These are phyloP conservation scores for Chlorella sp. DNA, from an alignment of 139 green algal species.

Conservation along the genomic window DNA sequence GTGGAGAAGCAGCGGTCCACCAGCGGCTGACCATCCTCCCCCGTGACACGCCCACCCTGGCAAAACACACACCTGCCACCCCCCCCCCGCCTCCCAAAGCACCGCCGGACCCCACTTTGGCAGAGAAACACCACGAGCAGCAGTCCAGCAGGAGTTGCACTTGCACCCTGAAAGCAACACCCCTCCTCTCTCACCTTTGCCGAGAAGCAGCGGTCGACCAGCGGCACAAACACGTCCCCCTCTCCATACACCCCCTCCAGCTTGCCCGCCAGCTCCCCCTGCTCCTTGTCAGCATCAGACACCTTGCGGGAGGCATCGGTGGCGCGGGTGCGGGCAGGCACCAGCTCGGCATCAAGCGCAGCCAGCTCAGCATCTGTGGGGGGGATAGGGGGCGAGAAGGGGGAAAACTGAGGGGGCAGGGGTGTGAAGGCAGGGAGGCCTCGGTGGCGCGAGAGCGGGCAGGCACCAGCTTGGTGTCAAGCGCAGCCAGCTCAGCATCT, in stretches of 20 bases:
- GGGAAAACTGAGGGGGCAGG: neutral
- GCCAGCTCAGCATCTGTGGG: conserved; percentile 3
- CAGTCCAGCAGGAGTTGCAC: too few relatives aligned
- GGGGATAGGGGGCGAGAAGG: neutral
- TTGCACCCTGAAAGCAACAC: too few relatives aligned
- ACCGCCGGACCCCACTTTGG: neutral
- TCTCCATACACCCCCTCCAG: conserved; percentile 56
- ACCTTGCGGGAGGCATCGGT: conserved; percentile 11
- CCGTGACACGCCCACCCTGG: too few relatives aligned
- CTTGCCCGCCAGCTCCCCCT: conserved; percentile 33
- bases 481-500: conserved; percentile 1
- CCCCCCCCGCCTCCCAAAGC: neutral
- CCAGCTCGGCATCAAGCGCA: conserved; percentile 8
- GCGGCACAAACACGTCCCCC: conserved; percentile 51
- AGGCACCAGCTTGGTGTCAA: conserved; percentile 3
- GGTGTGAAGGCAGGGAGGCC: too few relatives aligned
- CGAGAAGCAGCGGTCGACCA: conserved; percentile 61
- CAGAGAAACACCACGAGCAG: conserved; percentile 61
- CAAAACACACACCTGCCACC: neutral
- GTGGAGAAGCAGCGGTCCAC: too few relatives aligned
- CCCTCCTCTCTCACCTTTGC: neutral
- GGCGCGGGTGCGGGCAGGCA: neutral
- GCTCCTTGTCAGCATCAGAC: conserved; percentile 26
- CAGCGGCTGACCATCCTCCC: too few relatives aligned
- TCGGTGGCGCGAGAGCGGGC: neutral